These are phyloP conservation scores for Saccharomycopsis sp. DNA, from an alignment of 805 yeast species.

Conservation along the genomic window DNA sequence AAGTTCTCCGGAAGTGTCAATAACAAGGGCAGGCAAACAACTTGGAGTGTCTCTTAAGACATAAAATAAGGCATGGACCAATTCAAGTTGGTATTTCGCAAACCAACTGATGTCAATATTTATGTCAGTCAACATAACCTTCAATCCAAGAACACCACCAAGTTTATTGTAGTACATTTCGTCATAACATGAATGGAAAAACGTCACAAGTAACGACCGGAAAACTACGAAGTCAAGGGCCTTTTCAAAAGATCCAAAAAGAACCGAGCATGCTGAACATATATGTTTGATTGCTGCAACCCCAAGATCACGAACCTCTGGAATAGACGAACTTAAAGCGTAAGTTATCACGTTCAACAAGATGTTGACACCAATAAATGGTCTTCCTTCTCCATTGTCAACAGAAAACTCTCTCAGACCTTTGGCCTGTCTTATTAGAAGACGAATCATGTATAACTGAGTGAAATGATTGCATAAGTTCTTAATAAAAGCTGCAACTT, in stretches of 20 bases:
- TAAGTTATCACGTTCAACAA: constrained; percentile 69
- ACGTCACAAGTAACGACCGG: constrained; percentile 67
- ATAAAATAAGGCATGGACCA: constrained; percentile 80
- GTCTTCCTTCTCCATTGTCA: constrained; percentile 71
- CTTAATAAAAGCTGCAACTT: constrained; percentile 55
- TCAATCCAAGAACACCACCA: constrained; percentile 84
- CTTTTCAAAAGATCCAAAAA: constrained; percentile 63
- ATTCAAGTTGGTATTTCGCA: constrained; percentile 70
- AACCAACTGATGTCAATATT: constrained; percentile 69
- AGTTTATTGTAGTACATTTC: constrained; percentile 79
- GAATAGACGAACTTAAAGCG: constrained; percentile 73
- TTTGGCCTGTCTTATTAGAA: constrained; percentile 63
- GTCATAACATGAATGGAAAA: constrained; percentile 88
- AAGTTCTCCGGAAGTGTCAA: constrained; percentile 62
- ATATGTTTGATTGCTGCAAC: constrained; percentile 57
- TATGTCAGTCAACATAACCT: constrained; percentile 62
- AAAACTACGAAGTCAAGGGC: constrained; percentile 70
- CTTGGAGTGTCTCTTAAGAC: constrained; percentile 84
- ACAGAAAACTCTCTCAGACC: constrained; percentile 67
- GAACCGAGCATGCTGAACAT: constrained; percentile 49
- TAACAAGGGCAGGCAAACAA: constrained; percentile 78
- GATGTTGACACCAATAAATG: constrained; percentile 60
- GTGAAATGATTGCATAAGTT: constrained; percentile 76
- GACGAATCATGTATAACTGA: constrained; percentile 67
- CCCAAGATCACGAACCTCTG: constrained; percentile 67